Evolutionary conservation across 2,329 filamentous ascomycete species (phyloP), one percentile per base, ranked within the genome.

Genomic region (Fusarium sp.): DNA sequence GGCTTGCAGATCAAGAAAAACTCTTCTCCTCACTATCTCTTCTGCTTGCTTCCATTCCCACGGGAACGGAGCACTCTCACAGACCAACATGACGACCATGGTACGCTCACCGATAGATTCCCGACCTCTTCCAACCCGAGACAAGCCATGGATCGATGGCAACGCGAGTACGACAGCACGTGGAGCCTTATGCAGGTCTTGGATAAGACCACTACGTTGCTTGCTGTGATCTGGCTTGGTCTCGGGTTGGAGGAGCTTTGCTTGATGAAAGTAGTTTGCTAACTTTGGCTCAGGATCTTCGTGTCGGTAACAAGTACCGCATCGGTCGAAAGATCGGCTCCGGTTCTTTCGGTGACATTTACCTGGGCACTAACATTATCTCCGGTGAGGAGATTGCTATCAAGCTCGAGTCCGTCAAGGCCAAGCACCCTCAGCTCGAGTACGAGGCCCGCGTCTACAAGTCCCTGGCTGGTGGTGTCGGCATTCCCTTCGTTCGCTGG

Each of bases 271-370:
- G 18, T 27, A 25, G 58, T 54, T 60, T 22, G 38, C 77, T 80
- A 75, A 81, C 69, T 4, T 58, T 40, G 8, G 16, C 38, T 40
- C 80, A 98, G 96, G 97, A 99, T 91, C 92, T 99, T 81, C 95
- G 97, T 82, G 97, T 99, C 86, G 97, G 97, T 86, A 98, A 98
- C 86, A 98, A 99, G 84, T 99, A 99, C 91, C 95, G 97, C 80
- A 98, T 99, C 85, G 97, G 97, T 84, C 95, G 97, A 81, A 99
- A 99, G 91, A 99, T 99, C 81, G 97, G 97, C 79, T 98, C 95
- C 79, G 97, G 97, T 78, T 95, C 93, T 81, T 99, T 99, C 84
- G 97, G 97, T 87, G 97, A 98, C 80, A 98, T 99, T 83, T 99
- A 98, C 86, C 92, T 98, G 64, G 97, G 97, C 80, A 99, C 97